Percentiles rank a stretch among this genome's conserved stretches.
phyloP scores from a whole-genome alignment of 768 basidiomycete species.

The Boletus sp. region DNA sequence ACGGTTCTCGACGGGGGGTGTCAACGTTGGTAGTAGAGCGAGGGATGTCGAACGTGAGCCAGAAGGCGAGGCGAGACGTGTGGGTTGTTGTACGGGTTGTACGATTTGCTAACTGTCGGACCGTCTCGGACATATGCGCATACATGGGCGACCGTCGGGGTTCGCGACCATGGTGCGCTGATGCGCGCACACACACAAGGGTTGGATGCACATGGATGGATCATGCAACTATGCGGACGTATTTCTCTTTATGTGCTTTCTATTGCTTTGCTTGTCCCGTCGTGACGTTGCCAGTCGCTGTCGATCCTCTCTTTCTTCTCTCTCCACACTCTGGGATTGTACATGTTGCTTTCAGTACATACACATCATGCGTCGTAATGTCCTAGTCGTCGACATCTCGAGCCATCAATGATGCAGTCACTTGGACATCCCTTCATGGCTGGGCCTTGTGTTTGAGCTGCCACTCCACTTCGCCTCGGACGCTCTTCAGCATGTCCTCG shows the following conservation, averaged over 20 bases:
- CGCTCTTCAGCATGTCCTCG: conserved; percentile 16
- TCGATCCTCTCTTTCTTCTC: neutral
- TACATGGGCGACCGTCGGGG: neutral
- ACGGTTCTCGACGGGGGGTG: conserved; percentile 16
- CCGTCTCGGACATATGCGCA: neutral
- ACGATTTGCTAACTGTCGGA: conserved; percentile 34
- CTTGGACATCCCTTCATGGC: neutral
- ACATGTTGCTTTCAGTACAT: conserved; percentile 2
- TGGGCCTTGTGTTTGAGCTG: neutral
- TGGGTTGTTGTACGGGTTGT: conserved; percentile 40
- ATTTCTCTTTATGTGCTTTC: neutral
- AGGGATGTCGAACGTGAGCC: neutral
- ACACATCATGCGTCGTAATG: conserved; percentile 5
- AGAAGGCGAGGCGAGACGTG: conserved; percentile 18
- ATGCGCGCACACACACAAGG: neutral
- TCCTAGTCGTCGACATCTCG: neutral
- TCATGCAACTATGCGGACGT: neutral
- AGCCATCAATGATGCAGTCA: neutral
- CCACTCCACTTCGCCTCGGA: conserved; percentile 13
- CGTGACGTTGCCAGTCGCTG: neutral
- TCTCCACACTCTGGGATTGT: conserved; percentile 1
- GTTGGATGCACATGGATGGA: conserved; percentile 1
- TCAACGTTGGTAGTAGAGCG: neutral
- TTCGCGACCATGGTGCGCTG: neutral
- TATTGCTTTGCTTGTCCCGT: neutral